These are phyloP conservation scores for Coniella vitis DNA, from an alignment of 2,329 filamentous ascomycete species.

Conservation along the genomic window DNA sequence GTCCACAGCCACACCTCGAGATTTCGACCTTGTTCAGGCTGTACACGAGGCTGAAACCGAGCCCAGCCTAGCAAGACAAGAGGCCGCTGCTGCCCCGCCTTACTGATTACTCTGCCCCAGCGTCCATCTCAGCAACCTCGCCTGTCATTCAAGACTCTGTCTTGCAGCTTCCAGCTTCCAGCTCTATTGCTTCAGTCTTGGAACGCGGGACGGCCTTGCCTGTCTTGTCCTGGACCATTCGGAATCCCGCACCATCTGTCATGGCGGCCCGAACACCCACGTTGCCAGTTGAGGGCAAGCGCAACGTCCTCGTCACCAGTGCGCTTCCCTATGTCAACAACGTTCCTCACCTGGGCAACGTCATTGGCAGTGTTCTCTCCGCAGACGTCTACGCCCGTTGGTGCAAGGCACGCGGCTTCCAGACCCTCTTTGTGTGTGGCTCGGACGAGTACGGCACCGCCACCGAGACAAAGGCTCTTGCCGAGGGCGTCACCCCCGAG, in stretches of 20 bases:
- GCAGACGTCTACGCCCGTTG: slow-evolving; percentile 83
- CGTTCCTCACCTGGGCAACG: slow-evolving; percentile 80
- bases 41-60: too few relatives aligned
- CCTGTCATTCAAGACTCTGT: too few relatives aligned
- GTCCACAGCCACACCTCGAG: too few relatives aligned
- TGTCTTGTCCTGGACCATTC: not conserved
- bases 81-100: too few relatives aligned
- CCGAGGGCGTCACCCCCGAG: slow-evolving; percentile 74
- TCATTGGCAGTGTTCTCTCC: slow-evolving; percentile 79
- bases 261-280: slow-evolving; percentile 33
- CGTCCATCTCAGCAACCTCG: too few relatives aligned
- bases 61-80: too few relatives aligned
- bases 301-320: slow-evolving; percentile 84
- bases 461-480: slow-evolving; percentile 90
- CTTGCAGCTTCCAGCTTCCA: not conserved
- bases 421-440: slow-evolving; percentile 80
- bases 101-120: too few relatives aligned
- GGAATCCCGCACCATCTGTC: not conserved
- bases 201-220: not conserved
- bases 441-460: slow-evolving; percentile 93
- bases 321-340: slow-evolving; percentile 82
- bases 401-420: slow-evolving; percentile 71
- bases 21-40: too few relatives aligned
- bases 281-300: slow-evolving; percentile 64
- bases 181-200: not conserved